Base-by-base conservation (phyloP, 495 filamentous ascomycete species). In the Mycothermus thermophilus region DNA sequence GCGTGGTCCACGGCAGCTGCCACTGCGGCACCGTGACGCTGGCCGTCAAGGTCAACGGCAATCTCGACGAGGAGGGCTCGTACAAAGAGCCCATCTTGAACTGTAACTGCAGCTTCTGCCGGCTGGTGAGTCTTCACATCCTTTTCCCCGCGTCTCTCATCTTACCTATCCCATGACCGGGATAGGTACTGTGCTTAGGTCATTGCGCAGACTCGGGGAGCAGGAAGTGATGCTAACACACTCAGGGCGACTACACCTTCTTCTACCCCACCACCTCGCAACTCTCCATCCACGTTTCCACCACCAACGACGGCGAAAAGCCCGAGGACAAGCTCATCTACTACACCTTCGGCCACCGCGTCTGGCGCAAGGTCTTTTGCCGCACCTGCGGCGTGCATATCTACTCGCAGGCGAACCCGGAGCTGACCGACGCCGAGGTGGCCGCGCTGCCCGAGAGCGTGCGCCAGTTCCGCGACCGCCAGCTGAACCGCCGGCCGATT, bases 11-110 rank as follows among this genome's bases (percentile, higher is more conserved):
- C 19, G 67, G 67, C 5, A 59, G 59, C 44, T 72, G 68, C 48
- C 68, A 71, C 42, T 72, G 68, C 43, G 67, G 68, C 15, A 62
- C 52, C 27, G 52, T 69, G 5, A 62, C 42, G 9, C 12, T 62
- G 11, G 61, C 60, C 1, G 15, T 67, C 13, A 61, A 58, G 42
- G 34, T 52, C 17, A 50, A 56, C 26, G 50, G 50, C 12, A 37
- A 62, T 8, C 19, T 50, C 8, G n/a, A n/a, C n/a, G 47, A 41
- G 13, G 50, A 57, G 29, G 44, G 52, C 16, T 45, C 39, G 1
- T 45, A 32, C 34, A 30, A 45, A 1, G 57, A 45, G 4, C 14
- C 2, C 0, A 29, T 60, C 9, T 7, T 43, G 1, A 54, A 65
- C 21, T 60, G 59, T 42, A 64, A 64, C 45, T 69, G 66, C 44